These are phyloP conservation scores for Striga hermonthica DNA, from an alignment of 305 asterid genomes.

Conservation along the genomic window DNA sequence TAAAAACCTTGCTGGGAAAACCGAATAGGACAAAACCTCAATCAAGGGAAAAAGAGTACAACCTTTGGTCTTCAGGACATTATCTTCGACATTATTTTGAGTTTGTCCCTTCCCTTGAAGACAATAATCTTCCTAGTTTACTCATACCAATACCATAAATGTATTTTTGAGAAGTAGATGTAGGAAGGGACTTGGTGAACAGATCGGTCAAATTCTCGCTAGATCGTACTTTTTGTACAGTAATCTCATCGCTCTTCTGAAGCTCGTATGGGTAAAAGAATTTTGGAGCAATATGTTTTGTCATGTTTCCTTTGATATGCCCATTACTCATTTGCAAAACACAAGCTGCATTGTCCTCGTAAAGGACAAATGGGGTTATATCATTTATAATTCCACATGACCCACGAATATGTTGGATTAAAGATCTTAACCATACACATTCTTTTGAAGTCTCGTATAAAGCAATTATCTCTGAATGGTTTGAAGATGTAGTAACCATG, in stretches of 20 bases:
- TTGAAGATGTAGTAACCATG: no score
- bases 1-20: background rate
- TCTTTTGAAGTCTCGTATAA: no score
- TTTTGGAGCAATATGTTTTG: background rate
- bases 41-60: background rate
- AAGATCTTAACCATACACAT: no score
- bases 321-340: background rate
- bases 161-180: background rate
- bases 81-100: background rate
- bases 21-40: background rate
- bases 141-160: background rate
- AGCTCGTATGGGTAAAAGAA: background rate
- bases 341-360: background rate
- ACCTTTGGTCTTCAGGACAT: background rate
- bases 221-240: background rate
- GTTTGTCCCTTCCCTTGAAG: background rate
- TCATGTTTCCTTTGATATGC: background rate
- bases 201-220: background rate
- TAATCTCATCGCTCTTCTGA: background rate
- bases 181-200: background rate
- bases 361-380: background rate
- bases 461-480: no score
- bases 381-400: no score
- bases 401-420: no score
- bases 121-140: background rate